Evolutionary conservation across 1,284 basidiomycete species (phyloP).

Genomic region (Puccinia novopanici): DNA sequence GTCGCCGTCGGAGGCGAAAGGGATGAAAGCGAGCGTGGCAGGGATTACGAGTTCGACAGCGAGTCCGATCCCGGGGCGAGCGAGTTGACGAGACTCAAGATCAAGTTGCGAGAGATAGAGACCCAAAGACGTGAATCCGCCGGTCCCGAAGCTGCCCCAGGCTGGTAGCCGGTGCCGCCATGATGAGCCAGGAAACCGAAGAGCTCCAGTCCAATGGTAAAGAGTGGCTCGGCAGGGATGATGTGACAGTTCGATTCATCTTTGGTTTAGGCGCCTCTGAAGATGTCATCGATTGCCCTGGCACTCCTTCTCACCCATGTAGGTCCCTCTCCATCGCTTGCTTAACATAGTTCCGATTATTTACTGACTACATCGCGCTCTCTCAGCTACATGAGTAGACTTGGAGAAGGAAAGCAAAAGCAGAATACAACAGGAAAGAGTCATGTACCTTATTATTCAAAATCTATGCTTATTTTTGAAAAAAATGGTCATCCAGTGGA

Average conservation of each 20-base stretch:
- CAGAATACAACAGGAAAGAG: no score
- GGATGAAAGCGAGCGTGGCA: slow-evolving; percentile 71
- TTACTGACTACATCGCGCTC: not conserved
- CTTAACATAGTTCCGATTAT: not conserved
- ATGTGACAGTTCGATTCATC: slow-evolving; percentile 53
- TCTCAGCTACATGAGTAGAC: not conserved
- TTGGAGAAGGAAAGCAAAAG: no score
- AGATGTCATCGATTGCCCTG: not conserved
- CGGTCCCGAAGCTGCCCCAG: slow-evolving; percentile 29
- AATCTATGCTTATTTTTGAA: no score
- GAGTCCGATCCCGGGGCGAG: slow-evolving; percentile 57
- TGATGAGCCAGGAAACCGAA: slow-evolving; percentile 23
- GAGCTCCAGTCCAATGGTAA: slow-evolving; percentile 29
- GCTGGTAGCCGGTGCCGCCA: slow-evolving; percentile 25
- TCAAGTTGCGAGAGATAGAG: slow-evolving; percentile 59
- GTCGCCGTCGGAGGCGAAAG: slow-evolving; percentile 68
- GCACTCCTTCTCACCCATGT: not conserved
- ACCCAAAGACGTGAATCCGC: slow-evolving; percentile 49
- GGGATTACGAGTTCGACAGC: slow-evolving; percentile 61
- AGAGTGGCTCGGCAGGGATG: slow-evolving; percentile 52
- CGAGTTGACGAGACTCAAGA: slow-evolving; percentile 61
- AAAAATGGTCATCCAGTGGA: no score
- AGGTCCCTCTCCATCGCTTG: not conserved
- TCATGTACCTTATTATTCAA: no score
- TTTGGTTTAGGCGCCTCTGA: slow-evolving; percentile 28